Conservation (phyloP, 768 basidiomycete genomes). For the Dentipellis fragilis region DNA sequence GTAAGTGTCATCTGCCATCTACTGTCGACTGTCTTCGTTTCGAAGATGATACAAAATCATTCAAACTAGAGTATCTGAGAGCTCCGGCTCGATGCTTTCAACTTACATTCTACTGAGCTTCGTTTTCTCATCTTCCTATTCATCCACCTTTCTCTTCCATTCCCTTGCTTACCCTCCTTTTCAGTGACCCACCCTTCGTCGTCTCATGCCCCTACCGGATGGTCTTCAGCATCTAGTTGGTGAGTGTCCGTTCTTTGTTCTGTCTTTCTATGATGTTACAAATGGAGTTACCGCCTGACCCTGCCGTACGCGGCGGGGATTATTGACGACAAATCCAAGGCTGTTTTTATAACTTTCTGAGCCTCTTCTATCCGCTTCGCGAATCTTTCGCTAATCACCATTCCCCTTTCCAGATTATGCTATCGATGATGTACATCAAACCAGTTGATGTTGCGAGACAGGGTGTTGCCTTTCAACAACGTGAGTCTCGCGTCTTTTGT, state of each 20-base stretch:
- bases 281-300: constrained; percentile 87
- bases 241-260: constrained; percentile 22
- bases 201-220: not conserved
- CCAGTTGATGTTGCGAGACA: not conserved
- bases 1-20: not conserved
- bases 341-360: constrained; percentile 71
- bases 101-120: constrained; percentile 15
- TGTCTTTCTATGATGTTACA: constrained; percentile 40
- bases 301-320: constrained; percentile 24
- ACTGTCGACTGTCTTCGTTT: not conserved
- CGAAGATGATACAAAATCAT: constrained; percentile 49
- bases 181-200: not conserved
- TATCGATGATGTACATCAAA: not conserved
- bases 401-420: not conserved
- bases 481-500: not conserved
- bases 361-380: constrained; percentile 6
- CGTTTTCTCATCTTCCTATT: not conserved
- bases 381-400: not conserved
- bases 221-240: constrained; percentile 10
- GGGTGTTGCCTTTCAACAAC: not conserved
- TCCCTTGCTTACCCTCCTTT: not conserved
- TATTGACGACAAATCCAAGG: constrained; percentile 70
- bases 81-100: constrained; percentile 61
- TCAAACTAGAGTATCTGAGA: constrained; percentile 96
- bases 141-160: not conserved